These are phyloP conservation scores for Pythium periplocum DNA, from an alignment of 352 stramenopile genomes.

Conservation along the genomic window DNA sequence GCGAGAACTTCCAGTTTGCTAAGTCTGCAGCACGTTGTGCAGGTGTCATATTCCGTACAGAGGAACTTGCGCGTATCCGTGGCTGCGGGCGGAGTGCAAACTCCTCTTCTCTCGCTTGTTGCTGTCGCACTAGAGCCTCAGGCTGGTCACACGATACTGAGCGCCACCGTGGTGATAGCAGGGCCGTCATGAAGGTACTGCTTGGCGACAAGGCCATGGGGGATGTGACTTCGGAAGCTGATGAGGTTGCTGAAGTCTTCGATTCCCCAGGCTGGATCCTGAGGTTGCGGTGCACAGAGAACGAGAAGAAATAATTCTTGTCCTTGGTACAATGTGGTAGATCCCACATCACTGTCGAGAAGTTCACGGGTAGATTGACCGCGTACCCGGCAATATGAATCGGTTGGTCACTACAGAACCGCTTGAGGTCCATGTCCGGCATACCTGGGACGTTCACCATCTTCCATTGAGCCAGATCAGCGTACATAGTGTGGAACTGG, in stretches of 20 bases:
- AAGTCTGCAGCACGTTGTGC: conserved; percentile 25
- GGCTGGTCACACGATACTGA: conserved; percentile 20
- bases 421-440: conserved; percentile 32
- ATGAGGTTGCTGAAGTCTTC: too few relatives aligned
- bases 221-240: too few relatives aligned
- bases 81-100: conserved; percentile 3
- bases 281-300: conserved; percentile 22
- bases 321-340: conserved; percentile 18
- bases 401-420: conserved; percentile 25
- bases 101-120: neutral
- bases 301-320: conserved; percentile 47
- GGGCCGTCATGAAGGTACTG: too few relatives aligned
- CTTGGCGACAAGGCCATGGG: too few relatives aligned
- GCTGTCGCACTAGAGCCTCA: conserved; percentile 8
- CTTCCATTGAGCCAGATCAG: conserved; percentile 38
- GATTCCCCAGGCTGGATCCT: too few relatives aligned
- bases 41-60: conserved; percentile 19
- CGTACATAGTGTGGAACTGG: conserved; percentile 48
- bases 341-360: conserved; percentile 1
- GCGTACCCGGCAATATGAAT: conserved; percentile 43
- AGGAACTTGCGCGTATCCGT: conserved; percentile 14
- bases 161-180: conserved; percentile 7
- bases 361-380: conserved; percentile 8
- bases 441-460: conserved; percentile 38
- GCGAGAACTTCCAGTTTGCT: conserved; percentile 37